Evolutionary conservation across 2,329 filamentous ascomycete species (phyloP), one percentile per base, ranked within the genome.

Genomic region (Penicillium sp.): DNA sequence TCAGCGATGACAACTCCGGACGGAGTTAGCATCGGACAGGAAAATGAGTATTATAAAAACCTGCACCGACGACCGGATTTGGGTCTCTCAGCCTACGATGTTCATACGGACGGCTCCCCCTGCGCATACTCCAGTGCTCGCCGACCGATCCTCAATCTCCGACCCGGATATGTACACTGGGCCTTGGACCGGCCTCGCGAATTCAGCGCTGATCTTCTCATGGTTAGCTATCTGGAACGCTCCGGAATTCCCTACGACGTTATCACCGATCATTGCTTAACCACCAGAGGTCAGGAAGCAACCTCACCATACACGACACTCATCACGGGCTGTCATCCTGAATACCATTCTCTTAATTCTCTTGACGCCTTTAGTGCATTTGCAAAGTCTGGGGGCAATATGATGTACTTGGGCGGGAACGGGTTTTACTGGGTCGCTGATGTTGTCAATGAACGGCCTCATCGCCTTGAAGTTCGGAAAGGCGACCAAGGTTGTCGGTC

Each of bases 341-440:
- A 38, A 27, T 49, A 49, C 23, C 47, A 49, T 19, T 38, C 33
- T 15, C 21, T 49, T 17, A 5, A n/a, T 19, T 38, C 47, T n/a
- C 47, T 49, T 6, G 47, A 49, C 6, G 15, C 33, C 15, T 38
- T 49, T 6, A 23, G 31, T 31, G 61, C 59, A 13, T 76, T 71
- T 57, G 62, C 68, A 33, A 58, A 56, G 3, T 45, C 50, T 2
- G 73, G 75, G 10, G 73, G 75, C 3, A 71, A 67, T 51, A 54
- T 77, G 46, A 71, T 77, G 69, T 77, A 76, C 52, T 61, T 73
- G 8, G 73, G 73, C n/a, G 73, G 73, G 9, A 75, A 76, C 54
- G 72, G 73, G 15, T 75, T 73, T 62, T 75, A 75, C 61, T 75
- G 61, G 61, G 59, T 62, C 4, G 62, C 70, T 5, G 68, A 58